Evolutionary conservation across 106 monocot genomes (phyloP).

Genomic region (Dendrobium officinale): DNA sequence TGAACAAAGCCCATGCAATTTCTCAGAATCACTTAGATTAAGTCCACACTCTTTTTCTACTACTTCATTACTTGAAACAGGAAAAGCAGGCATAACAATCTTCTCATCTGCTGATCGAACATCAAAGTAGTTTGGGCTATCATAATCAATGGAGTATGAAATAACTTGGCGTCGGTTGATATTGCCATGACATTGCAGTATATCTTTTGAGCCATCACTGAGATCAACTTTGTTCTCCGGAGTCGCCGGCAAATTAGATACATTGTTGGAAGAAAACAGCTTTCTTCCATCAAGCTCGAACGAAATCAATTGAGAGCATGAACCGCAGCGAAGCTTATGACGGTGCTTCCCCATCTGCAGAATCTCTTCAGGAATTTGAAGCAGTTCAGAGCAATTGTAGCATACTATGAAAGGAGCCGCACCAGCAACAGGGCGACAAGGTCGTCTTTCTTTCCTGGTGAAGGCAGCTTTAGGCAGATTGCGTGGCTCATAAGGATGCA

Average conservation of each 20-base stretch:
- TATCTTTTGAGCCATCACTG: conserved; percentile 3
- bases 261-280: conserved; percentile 24
- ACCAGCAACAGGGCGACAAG: conserved; percentile 57
- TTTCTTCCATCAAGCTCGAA: conserved; percentile 55
- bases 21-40: conserved; percentile 42
- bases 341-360: conserved; percentile 22
- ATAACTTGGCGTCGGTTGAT: conserved; percentile 12
- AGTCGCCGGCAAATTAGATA: conserved; percentile 10
- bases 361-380: conserved; percentile 53
- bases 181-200: conserved; percentile 4
- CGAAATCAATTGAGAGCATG: conserved; percentile 59
- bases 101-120: conserved; percentile 39
- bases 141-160: conserved; percentile 26
- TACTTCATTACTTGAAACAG: conserved; percentile 28
- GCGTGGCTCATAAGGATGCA: conserved; percentile 25
- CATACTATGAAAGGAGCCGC: conserved; percentile 86
- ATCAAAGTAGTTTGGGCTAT: conserved; percentile 23
- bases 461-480: conserved; percentile 21
- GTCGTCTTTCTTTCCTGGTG: conserved; percentile 26
- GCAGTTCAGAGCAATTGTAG: conserved; percentile 66
- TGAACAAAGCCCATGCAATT: conserved; percentile 38
- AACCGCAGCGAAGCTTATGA: conserved; percentile 63
- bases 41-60: conserved; percentile 38
- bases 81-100: conserved; percentile 43
- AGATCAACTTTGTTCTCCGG: conserved; percentile 12